These are phyloP conservation scores for Veloporphyrellus conicus DNA, from an alignment of 1,284 basidiomycete species.

Conservation along the genomic window DNA sequence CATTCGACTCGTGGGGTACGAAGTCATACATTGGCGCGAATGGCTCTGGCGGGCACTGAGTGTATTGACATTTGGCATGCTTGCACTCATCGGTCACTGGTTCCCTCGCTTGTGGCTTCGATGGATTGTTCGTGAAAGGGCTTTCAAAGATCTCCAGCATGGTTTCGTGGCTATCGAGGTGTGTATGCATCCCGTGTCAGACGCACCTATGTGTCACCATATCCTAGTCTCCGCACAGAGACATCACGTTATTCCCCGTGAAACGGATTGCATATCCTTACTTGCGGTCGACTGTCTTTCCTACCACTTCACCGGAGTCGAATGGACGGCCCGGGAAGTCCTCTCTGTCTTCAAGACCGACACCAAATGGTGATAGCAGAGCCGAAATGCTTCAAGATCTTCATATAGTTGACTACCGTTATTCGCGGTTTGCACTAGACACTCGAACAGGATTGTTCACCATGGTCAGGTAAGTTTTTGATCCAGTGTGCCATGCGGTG, in stretches of 20 bases:
- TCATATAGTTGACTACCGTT: constrained; percentile 75
- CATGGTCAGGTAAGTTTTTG: constrained; percentile 62
- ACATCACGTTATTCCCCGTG: constrained; percentile 74
- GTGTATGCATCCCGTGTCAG: constrained; percentile 28
- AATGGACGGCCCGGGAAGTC: constrained; percentile 24
- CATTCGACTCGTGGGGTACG: constrained; percentile 88
- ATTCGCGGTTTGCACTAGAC: constrained; percentile 88
- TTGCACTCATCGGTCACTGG: constrained; percentile 90
- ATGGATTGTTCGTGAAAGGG: constrained; percentile 80
- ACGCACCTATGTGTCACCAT: not conserved
- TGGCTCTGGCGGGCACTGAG: constrained; percentile 73
- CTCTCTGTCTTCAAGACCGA: constrained; percentile 25
- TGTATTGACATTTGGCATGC: constrained; percentile 67
- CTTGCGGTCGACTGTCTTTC: constrained; percentile 75
- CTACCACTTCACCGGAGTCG: constrained; percentile 29
- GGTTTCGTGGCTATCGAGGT: constrained; percentile 91
- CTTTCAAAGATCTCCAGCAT: constrained; percentile 70
- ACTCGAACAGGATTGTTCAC: constrained; percentile 78
- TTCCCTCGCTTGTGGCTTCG: constrained; percentile 86
- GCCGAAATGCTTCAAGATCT: constrained; percentile 48
- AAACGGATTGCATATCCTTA: constrained; percentile 70
- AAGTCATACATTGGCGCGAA: constrained; percentile 61
- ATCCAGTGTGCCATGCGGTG: not conserved
- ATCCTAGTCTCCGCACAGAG: constrained; percentile 71
- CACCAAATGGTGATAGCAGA: constrained; percentile 20